phyloP scores from a whole-genome alignment of 495 filamentous ascomycete genomes.

The Symbiotaphrina buchneri region DNA sequence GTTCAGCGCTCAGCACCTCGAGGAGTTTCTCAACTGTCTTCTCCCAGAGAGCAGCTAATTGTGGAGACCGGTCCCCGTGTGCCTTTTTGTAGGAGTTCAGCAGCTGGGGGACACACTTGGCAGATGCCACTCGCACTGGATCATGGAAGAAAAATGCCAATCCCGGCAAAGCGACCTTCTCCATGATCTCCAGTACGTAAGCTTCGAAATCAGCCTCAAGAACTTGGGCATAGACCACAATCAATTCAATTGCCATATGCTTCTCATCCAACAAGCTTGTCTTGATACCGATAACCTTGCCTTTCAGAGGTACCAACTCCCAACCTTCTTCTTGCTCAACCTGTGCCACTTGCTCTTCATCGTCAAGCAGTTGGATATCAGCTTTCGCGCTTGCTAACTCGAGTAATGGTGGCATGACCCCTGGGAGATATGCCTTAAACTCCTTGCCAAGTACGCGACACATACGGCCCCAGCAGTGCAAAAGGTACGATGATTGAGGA shows the following conservation, averaged over 20 bases:
- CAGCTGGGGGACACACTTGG: conserved; percentile 84
- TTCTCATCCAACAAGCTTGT: conserved; percentile 95
- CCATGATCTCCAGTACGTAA: conserved; percentile 83
- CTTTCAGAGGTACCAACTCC: conserved; percentile 91
- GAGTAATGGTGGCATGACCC: conserved; percentile 85
- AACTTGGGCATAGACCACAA: conserved; percentile 90
- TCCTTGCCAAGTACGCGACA: conserved; percentile 77
- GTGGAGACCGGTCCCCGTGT: conserved; percentile 50
- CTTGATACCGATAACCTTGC: conserved; percentile 95
- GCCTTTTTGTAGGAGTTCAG: conserved; percentile 85
- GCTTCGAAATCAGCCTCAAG: conserved; percentile 80
- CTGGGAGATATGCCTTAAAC: conserved; percentile 78
- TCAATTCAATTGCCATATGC: conserved; percentile 93
- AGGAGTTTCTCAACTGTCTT: conserved; percentile 74
- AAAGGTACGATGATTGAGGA: conserved; percentile 87
- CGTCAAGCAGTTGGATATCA: conserved; percentile 89
- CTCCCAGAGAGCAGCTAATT: conserved; percentile 62
- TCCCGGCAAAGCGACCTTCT: conserved; percentile 83
- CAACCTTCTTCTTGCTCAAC: conserved; percentile 92
- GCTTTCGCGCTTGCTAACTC: conserved; percentile 87
- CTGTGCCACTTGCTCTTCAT: conserved; percentile 83
- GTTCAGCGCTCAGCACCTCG: conserved; percentile 85
- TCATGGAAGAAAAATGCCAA: conserved; percentile 99
- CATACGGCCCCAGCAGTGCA: conserved; percentile 99
- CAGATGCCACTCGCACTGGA: conserved; percentile 84